Conservation (phyloP, 371 early-diverging fungal species). For the Smittium culicis region DNA sequence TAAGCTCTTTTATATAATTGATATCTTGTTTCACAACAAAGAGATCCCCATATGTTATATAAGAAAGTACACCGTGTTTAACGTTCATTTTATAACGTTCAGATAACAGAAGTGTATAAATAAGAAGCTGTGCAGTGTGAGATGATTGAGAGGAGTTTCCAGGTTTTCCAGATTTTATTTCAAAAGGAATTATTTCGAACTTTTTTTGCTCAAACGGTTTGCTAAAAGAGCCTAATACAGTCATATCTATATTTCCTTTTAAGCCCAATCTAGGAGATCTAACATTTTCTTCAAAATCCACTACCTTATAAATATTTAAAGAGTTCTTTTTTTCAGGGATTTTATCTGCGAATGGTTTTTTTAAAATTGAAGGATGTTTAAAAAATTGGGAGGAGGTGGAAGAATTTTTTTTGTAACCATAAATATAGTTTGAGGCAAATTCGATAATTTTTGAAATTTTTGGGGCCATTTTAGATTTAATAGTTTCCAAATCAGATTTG, state of each 20-base stretch:
- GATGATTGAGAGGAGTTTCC: constrained; percentile 15
- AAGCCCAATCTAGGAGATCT: constrained; percentile 86
- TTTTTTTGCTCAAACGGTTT: neutral
- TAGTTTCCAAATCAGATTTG: constrained; percentile 40
- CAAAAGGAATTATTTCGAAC: constrained; percentile 52
- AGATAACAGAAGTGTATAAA: constrained; percentile 73
- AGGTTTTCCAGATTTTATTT: constrained; percentile 74
- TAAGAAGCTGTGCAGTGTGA: constrained; percentile 71
- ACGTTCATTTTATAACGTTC: constrained; percentile 69
- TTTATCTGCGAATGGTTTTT: constrained; percentile 3
- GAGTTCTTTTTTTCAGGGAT: constrained; percentile 18
- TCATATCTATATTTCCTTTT: constrained; percentile 83
- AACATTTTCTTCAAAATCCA: constrained; percentile 83
- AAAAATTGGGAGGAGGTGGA: constrained; percentile 12
- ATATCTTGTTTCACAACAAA: constrained; percentile 37
- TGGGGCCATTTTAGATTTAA: constrained; percentile 31
- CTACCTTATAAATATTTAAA: constrained; percentile 45
- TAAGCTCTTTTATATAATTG: constrained; percentile 51
- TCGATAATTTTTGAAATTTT: constrained; percentile 29
- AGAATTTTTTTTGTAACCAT: constrained; percentile 12
- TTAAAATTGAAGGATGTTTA: constrained; percentile 9
- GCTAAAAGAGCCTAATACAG: constrained; percentile 35
- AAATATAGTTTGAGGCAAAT: constrained; percentile 38
- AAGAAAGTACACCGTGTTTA: constrained; percentile 55
- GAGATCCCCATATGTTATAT: constrained; percentile 35